Evolutionary conservation across 305 asterid species (phyloP), one percentile per base, ranked within the genome.

Genomic region (Fraxinus ornus): DNA sequence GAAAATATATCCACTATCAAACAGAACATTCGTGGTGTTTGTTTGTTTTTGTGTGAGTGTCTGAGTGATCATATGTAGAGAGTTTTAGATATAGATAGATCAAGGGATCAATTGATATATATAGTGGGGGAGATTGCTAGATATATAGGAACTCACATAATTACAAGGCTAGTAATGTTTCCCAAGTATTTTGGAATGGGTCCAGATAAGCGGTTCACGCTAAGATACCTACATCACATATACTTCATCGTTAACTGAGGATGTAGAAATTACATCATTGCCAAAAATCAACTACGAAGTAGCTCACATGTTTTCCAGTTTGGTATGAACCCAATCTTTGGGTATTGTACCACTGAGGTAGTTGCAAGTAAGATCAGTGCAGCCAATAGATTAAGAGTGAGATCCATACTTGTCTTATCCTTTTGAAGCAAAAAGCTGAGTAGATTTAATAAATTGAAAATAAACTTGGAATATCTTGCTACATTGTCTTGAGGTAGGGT

Each of bases 281-380:
- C 60, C 22, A 77, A 76, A 78, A 10, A 5, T 68, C 72, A 84
- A 35, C 10, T 37, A 37, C 41, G 10, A 37, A 37, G 44, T 7
- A 79, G 68, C 92, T 87, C 89, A 91, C 94, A 89, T 49, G 76
- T 2, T 1, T 37, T 85, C 80, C 81, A 90, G 28, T 72, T 83
- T 91, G 79, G 81, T 79, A 7, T 7, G 1, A 7, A 7, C 91
- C 97, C 94, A 92, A 79, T 92, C 92, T 5, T 55, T 87, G 9
- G 93, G 97, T 22, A 92, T 91, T 74, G 86, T 89, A 36, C 97
- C 94, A 55, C 68, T 83, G 10, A 91, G 89, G 83, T 87, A 92
- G 90, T 91, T 92, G 83, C 93, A 85, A 7, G 82, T 22, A 68
- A 92, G 74, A 84, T 89, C 90, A 78, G 94, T 92, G 89, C 82